Evolutionary conservation across 2,329 filamentous ascomycete genomes (phyloP).

Genomic region (Chaetomium sp.): DNA sequence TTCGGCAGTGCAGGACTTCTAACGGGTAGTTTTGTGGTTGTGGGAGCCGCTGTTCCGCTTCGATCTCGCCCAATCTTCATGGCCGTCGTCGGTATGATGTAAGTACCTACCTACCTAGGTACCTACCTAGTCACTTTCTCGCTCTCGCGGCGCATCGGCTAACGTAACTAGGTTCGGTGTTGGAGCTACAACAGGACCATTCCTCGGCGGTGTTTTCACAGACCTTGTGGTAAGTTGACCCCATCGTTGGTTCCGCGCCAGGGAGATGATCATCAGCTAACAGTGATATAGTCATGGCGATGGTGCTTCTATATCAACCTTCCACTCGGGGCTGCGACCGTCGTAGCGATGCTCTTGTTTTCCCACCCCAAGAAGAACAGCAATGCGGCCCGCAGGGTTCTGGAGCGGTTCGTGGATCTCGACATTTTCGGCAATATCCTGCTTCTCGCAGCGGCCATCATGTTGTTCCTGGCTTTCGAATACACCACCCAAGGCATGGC

Average conservation of each 20-base stretch:
- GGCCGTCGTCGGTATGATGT: slow-evolving; percentile 41
- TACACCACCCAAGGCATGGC: slow-evolving; percentile 48
- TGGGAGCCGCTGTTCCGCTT: slow-evolving; percentile 39
- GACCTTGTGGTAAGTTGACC: slow-evolving; percentile 39
- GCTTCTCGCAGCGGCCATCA: slow-evolving; percentile 49
- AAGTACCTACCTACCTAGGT: slow-evolving; percentile 17
- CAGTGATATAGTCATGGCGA: slow-evolving; percentile 42
- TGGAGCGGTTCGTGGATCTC: slow-evolving; percentile 36
- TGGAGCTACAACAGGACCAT: slow-evolving; percentile 41
- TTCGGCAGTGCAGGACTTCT: slow-evolving; percentile 42
- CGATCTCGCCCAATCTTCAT: slow-evolving; percentile 39
- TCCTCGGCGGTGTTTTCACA: slow-evolving; percentile 44
- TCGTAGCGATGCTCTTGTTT: slow-evolving; percentile 38
- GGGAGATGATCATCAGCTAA: slow-evolving; percentile 15
- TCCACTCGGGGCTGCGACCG: slow-evolving; percentile 43
- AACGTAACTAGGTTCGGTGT: slow-evolving; percentile 39
- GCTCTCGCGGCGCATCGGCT: background rate
- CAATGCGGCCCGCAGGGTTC: slow-evolving; percentile 28
- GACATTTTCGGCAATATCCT: slow-evolving; percentile 45
- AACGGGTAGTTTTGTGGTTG: slow-evolving; percentile 42
- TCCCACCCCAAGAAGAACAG: slow-evolving; percentile 35
- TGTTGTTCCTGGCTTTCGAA: slow-evolving; percentile 52
- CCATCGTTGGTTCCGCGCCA: background rate
- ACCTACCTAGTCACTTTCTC: background rate
- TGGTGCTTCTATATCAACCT: slow-evolving; percentile 50